phyloP scores from a whole-genome alignment of 129 eudicot species.

The Oenanthe sinensis region DNA sequence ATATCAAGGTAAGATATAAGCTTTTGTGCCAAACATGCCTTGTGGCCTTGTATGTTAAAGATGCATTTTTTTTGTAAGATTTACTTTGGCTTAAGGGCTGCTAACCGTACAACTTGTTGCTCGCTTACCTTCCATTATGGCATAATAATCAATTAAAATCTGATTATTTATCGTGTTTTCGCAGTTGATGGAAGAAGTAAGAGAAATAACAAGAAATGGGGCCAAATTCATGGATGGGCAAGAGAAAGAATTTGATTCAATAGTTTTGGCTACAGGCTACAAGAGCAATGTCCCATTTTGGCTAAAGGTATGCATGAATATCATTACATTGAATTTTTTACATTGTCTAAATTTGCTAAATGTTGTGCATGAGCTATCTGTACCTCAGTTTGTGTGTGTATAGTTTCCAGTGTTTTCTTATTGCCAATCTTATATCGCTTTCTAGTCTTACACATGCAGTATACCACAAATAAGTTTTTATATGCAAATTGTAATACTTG shows the following conservation, averaged over 20 bases:
- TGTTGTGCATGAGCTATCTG: conserved; percentile 5
- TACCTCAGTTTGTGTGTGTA: neutral
- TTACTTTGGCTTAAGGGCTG: neutral
- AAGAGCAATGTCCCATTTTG: conserved; percentile 75
- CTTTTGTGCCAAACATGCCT: neutral
- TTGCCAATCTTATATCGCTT: conserved; percentile 11
- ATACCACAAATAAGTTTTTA: conserved; percentile 3
- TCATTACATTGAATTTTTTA: neutral
- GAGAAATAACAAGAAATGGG: conserved; percentile 57
- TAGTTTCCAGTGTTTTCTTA: conserved; percentile 8
- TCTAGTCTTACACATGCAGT: conserved; percentile 9
- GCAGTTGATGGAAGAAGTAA: conserved; percentile 33
- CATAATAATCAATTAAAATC: neutral
- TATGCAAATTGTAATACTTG: conserved; percentile 6
- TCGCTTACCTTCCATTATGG: neutral
- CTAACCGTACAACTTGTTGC: neutral
- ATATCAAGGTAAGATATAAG: conserved; percentile 34
- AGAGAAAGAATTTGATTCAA: conserved; percentile 57
- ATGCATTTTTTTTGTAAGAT: neutral
- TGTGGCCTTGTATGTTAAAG: neutral
- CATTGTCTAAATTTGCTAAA: neutral
- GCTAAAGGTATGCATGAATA: conserved; percentile 49
- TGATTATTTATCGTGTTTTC: neutral
- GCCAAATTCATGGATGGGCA: conserved; percentile 61
- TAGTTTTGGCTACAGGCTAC: conserved; percentile 74